Percentiles rank a stretch among this genome's conserved stretches.
Evolutionary conservation across 2,329 filamentous ascomycete species (phyloP).

Genomic region (Lachnellula cervina): DNA sequence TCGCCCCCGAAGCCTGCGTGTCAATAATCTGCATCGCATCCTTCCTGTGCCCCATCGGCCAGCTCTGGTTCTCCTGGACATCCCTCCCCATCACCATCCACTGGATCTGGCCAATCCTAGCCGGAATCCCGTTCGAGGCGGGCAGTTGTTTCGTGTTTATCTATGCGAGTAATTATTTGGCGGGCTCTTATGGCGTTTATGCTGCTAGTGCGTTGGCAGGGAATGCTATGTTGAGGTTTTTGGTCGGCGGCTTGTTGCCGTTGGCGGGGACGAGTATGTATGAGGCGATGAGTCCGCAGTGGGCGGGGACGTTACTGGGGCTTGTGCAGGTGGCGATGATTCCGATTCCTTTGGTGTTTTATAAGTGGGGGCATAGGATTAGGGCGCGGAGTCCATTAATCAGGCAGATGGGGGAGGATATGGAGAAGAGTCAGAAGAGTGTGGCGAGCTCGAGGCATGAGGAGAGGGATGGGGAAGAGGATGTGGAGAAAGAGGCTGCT

Average conservation of each 20-base stretch:
- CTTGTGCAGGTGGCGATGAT: slow-evolving; percentile 69
- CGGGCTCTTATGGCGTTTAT: slow-evolving; percentile 74
- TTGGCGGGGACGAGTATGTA: slow-evolving; percentile 74
- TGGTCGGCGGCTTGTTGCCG: slow-evolving; percentile 74
- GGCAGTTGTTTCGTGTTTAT: slow-evolving; percentile 79
- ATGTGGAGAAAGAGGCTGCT: background rate
- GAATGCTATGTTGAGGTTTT: slow-evolving; percentile 68
- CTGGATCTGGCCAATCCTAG: slow-evolving; percentile 75
- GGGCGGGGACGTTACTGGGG: slow-evolving; percentile 73
- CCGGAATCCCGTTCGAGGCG: slow-evolving; percentile 72
- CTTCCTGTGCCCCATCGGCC: slow-evolving; percentile 67
- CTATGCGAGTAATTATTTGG: slow-evolving; percentile 76
- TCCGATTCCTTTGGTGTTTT: slow-evolving; percentile 77
- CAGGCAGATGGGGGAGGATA: slow-evolving; percentile 32
- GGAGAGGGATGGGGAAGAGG: slow-evolving; percentile 10
- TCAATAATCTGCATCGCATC: slow-evolving; percentile 74
- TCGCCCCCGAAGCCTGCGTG: slow-evolving; percentile 75
- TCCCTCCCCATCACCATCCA: slow-evolving; percentile 71
- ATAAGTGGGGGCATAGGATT: slow-evolving; percentile 53
- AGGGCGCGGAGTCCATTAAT: slow-evolving; percentile 46
- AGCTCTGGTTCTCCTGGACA: slow-evolving; percentile 87
- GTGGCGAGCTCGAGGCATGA: slow-evolving; percentile 12
- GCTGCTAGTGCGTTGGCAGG: slow-evolving; percentile 76
- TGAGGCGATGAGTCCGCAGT: slow-evolving; percentile 61
- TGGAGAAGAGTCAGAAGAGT: slow-evolving; percentile 24